Evolutionary conservation across 495 filamentous ascomycete genomes (phyloP), one percentile per base, ranked within the genome.

Genomic region (Lasiosphaeria hispida): DNA sequence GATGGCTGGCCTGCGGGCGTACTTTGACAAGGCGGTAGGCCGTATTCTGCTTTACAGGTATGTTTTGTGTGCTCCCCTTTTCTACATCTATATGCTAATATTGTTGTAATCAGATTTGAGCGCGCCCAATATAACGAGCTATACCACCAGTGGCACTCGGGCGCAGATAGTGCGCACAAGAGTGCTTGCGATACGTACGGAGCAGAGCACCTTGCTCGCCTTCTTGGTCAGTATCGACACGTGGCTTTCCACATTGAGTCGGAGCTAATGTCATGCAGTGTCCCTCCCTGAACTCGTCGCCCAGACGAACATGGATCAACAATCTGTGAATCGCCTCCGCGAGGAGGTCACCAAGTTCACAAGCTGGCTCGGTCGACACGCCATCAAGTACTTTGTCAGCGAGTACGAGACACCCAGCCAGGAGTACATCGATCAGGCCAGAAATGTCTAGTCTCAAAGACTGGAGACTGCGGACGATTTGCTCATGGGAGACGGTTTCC

Each of bases 231-330:
- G 10, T 56, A 15, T 36, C 37, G 47, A 49, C 19, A 14, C 10
- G 11, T 7, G 4, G 23, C 23, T 30, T 13, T 0, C 10, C 2
- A 8, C 36, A 34, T 0, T 18, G 17, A 44, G 10, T 11, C 10
- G 23, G 48, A 43, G 53, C 69, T 73, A 62, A 68, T 60, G 4
- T 0, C 10, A 39, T 39, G 7, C 55, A 97, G 94, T 96, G 10
- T 86, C 86, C 7, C 84, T 98, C 61, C 94, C 95, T 0, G 94
- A 98, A 70, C 83, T 97, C 30, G 84, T 98, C 61, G 92, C 91
- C 14, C 92, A 97, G 69, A 98, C 94, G 34, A 96, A 96, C 72
- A 96, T 98, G 94, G 94, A 97, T 67, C 76, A 84, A 23, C 91
- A 92, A 70, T 90, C 89, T 8, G 89, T 94, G 48, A 88, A 85